Conservation (phyloP, 768 basidiomycete genomes). For the Gelatoporia subvermispora region DNA sequence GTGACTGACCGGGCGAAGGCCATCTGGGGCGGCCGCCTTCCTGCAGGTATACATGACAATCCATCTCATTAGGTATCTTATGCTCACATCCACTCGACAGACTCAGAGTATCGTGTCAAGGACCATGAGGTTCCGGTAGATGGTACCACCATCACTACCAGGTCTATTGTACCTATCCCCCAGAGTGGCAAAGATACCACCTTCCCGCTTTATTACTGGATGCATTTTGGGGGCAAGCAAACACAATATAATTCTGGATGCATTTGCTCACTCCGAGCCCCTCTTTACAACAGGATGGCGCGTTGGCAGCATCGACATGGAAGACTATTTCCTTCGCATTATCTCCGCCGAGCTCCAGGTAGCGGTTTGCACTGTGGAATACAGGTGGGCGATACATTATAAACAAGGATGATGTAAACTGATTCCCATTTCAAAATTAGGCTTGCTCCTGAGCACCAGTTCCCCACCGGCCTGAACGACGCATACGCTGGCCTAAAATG, state of each 20-base stretch:
- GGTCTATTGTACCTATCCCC: background rate
- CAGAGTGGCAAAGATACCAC: background rate
- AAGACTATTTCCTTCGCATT: constrained; percentile 16
- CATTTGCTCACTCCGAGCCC: background rate
- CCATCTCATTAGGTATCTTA: too few species aligned
- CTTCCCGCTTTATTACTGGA: constrained; percentile 8
- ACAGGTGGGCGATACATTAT: constrained; percentile 5
- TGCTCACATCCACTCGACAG: background rate
- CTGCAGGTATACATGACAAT: too few species aligned
- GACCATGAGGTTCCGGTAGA: constrained; percentile 1
- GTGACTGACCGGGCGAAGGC: too few species aligned
- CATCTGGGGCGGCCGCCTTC: too few species aligned
- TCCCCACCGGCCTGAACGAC: constrained; percentile 18
- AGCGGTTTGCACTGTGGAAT: constrained; percentile 14
- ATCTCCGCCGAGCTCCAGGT: constrained; percentile 13
- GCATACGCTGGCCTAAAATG: constrained; percentile 21
- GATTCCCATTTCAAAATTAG: constrained; percentile 5
- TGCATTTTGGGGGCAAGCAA: constrained; percentile 12
- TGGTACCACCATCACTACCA: constrained; percentile 1
- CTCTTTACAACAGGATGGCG: constrained; percentile 5
- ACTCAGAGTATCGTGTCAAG: background rate
- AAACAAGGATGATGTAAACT: background rate
- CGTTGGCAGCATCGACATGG: constrained; percentile 8
- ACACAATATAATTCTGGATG: background rate
- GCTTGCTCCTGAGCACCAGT: constrained; percentile 22